Evolutionary conservation across 129 eudicot genomes (phyloP), one percentile per base, ranked within the genome.

Genomic region (Escallonia herrerae): DNA sequence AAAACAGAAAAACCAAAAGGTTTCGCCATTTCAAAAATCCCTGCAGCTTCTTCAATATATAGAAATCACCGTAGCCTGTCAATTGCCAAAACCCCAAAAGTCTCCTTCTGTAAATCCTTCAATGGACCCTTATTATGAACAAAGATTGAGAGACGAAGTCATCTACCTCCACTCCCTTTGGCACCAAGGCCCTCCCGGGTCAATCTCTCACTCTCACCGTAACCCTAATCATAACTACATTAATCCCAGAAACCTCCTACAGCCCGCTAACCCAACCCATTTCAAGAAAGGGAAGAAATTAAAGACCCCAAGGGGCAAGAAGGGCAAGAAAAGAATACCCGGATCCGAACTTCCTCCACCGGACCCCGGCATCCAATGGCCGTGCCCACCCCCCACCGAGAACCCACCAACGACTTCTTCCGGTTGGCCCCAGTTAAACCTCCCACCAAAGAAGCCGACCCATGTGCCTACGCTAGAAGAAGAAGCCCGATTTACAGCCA

Each of bases 161-260:
- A 66, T 81, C 43, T 85, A 76, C 84, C 90, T 91, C 80, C 97
- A 91, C 47, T 81, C 88, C 43, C 90, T 91, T 43, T 79, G 86
- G 86, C 95, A 78, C 78, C 83, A 74, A 61, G 94, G 89, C 45
- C 86, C 91, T 33, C 77, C 79, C 4, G 46, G 48, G 55, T 4
- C 83, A 43, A 41, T 71, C 69, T 39, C 62, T 15, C 55, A 22
- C 72, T 56, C 73, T 66, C 69, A 60, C 53, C 60, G 60, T 8
- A 56, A 38, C 22, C 74, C 59, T 14, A 41, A 6, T 15, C 74
- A 70, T 47, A 2, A 39, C 2, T 49, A 41, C 8, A 46, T 12
- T 39, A 15, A 55, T 22, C 51, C 53, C 52, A 41, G 14, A 10
- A 40, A 11, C n/a, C 44, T 46, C 41, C 73, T 74, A 42, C 84